Evolutionary conservation across 2,329 filamentous ascomycete species (phyloP), one percentile per base, ranked within the genome.

Genomic region (Fusarium guadeloupense): DNA sequence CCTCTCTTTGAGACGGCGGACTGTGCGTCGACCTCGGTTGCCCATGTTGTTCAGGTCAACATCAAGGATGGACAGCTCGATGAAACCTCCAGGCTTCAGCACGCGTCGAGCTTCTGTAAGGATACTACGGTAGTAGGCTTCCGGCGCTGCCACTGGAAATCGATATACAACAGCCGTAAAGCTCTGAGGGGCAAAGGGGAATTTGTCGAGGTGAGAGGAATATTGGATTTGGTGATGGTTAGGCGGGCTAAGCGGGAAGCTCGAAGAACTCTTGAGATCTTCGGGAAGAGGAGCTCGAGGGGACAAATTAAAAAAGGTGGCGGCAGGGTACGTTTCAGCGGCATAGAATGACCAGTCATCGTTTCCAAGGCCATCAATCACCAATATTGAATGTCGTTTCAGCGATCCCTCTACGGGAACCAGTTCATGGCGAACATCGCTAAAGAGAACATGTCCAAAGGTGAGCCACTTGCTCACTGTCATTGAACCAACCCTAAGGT

Each of bases 281-380:
- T 76, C 68, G 0, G 79, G 78, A n/a, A 82, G 67, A 34, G 82
- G 82, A 33, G 82, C 79, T 23, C 83, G 78, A 8, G 86, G 86
- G 1, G 86, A 88, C 20, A 94, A 81, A 70, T 93, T 92, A 78
- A 91, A 94, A 60, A 95, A 89, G 3, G 86, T 89, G 0, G 89
- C 89, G 1, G 82, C 81, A 0, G 89, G 89, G 63, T 94, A 94
- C 1, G 90, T 92, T 70, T 93, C 86, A 7, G 91, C 90, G 17
- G 90, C 90, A 67, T 93, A 94, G 73, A 92, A 93, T 0, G 91
- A 93, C 91, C 91, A 95, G 71, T 95, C 91, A 64, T 90, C 87
- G 69, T 93, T 93, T n/a, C 91, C 91, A 25, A 95, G 86, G 6
- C 91, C 91, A 75, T 95, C 91, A 52, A 95, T 83, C 16, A 95